Evolutionary conservation across 148 eudicot genomes (phyloP), one percentile per base, ranked within the genome.

Genomic region (Agrostemma githago): DNA sequence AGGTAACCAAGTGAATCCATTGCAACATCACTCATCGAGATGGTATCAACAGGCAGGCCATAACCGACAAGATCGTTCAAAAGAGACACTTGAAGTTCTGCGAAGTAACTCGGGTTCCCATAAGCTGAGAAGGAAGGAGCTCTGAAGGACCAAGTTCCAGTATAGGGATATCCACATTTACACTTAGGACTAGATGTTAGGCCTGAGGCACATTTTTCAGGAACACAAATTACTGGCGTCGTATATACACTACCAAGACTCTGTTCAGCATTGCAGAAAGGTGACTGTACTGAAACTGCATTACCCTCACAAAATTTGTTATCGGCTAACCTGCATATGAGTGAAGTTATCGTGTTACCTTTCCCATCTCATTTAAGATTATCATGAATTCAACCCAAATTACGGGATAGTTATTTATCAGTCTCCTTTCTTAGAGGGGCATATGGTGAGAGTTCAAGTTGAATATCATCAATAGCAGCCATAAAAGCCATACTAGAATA

Each of bases 111-210:
- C n/a, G 77, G 0, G 76, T 84, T 83, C 60, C 79, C 84, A 9
- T 76, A 56, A 76, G 82, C 43, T 54, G 89, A 89, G 77, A 91
- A 91, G 67, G 86, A 71, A 51, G 89, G 92, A 79, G 89, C 86
- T 74, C 86, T 81, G 73, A 93, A 86, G 74, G 37, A 48, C 15
- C 88, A 78, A 57, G 69, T 85, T 65, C 96, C 98, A 6, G 82
- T 80, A 72, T 83, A 93, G 19, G 98, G 96, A 82, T 77, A 79
- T 68, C 86, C 89, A 83, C 98, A 93, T 80, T 53, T 79, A 78
- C 98, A 90, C 66, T 66, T 90, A 38, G 98, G 92, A 82, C 98
- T 92, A 16, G 87, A 72, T 70, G 72, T 51, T 86, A 82, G 72
- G 66, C 71, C 64, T 57, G 86, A 78, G 40, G 62, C 74, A 72